These are phyloP conservation scores for Blastocystis sp. DNA, from an alignment of 352 stramenopile genomes.

Conservation along the genomic window DNA sequence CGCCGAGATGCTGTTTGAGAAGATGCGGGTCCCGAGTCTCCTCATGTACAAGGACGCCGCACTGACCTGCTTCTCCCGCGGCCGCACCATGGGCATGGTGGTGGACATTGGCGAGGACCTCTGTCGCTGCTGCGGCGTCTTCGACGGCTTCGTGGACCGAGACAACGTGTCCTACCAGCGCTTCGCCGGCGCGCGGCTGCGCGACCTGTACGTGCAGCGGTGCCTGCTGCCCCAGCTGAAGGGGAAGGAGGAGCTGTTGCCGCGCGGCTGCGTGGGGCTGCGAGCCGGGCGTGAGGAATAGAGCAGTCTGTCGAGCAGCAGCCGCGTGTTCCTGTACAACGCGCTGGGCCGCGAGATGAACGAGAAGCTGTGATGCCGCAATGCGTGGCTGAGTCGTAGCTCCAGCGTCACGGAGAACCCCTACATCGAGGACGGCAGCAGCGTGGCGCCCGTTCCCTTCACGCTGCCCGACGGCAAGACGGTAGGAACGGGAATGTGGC, in stretches of 20 bases:
- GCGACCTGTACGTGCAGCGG: conserved; percentile 7
- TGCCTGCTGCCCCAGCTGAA: conserved; percentile 30
- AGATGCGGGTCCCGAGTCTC: conserved; percentile 81
- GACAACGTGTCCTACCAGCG: conserved; percentile 65
- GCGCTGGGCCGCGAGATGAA: conserved; percentile 25
- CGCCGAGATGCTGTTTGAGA: conserved; percentile 86
- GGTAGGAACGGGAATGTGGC: background rate
- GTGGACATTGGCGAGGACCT: conserved; percentile 81
- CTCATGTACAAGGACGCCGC: conserved; percentile 84
- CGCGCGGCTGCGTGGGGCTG: background rate
- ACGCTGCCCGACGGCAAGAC: conserved; percentile 23
- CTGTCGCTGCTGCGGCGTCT: conserved; percentile 81
- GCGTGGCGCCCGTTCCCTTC: background rate
- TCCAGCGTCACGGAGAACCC: conserved; percentile 50
- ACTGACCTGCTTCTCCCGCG: conserved; percentile 83
- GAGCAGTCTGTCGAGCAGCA: background rate
- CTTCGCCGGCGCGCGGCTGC: conserved; percentile 19
- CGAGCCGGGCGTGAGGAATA: background rate
- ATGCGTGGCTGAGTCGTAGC: background rate
- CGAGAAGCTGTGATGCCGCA: conserved; percentile 29
- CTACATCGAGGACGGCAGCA: background rate
- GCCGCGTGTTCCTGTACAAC: conserved; percentile 12
- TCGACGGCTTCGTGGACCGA: conserved; percentile 80
- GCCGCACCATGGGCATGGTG: conserved; percentile 79
- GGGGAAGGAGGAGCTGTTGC: conserved; percentile 4